Evolutionary conservation across 2,329 filamentous ascomycete species (phyloP).

Genomic region (Fusarium scirpi): DNA sequence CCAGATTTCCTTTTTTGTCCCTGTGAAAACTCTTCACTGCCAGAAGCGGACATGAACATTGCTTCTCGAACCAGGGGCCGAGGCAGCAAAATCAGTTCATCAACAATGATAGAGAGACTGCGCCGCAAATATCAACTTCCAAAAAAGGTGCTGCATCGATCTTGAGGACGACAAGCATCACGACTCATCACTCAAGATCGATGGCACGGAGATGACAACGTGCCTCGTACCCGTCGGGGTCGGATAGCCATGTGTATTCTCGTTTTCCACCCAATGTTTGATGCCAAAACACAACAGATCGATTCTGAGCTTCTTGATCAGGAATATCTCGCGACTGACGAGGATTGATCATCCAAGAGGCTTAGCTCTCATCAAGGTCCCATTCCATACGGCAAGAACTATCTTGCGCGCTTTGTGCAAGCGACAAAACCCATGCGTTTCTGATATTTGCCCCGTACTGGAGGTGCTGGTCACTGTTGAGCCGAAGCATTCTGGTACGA

Average conservation of each 20-base stretch:
- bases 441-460: slow-evolving; percentile 7
- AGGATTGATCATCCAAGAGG: slow-evolving; percentile 11
- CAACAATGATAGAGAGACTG: background rate
- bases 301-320: slow-evolving; percentile 8
- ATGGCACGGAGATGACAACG: slow-evolving; percentile 12
- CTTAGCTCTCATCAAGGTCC: slow-evolving; percentile 3
- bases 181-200: slow-evolving; percentile 7
- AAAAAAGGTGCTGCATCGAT: slow-evolving; percentile 24
- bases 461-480: background rate
- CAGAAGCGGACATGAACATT: slow-evolving; percentile 14
- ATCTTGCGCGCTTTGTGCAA: slow-evolving; percentile 27
- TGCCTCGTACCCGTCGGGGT: slow-evolving; percentile 9
- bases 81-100: slow-evolving; percentile 36
- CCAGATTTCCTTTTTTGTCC: slow-evolving; percentile 3
- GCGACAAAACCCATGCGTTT: slow-evolving; percentile 15
- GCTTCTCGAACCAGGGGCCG: slow-evolving; percentile 16
- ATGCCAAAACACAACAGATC: background rate
- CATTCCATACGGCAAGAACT: slow-evolving; percentile 31
- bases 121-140: slow-evolving; percentile 6
- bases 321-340: slow-evolving; percentile 12
- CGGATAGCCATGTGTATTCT: background rate
- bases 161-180: background rate
- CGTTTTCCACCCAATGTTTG: background rate
- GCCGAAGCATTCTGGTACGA: background rate
- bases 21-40: slow-evolving; percentile 1